Evolutionary conservation across 164 flowering plant genomes (phyloP).

Genomic region (Chimonanthus praecox): DNA sequence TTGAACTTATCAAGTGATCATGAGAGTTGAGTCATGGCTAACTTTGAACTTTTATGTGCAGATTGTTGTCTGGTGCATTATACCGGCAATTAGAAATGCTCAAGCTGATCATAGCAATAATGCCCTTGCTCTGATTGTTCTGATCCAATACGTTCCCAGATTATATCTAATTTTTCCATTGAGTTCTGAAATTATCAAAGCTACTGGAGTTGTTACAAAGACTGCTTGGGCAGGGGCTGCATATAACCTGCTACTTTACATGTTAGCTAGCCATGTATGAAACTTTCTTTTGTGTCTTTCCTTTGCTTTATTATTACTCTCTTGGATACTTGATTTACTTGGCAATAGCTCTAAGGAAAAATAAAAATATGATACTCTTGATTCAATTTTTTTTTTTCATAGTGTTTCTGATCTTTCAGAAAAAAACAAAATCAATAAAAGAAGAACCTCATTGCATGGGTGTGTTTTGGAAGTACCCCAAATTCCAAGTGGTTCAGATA

Average conservation of each 20-base stretch:
- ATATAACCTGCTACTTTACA: slow-evolving; percentile 82
- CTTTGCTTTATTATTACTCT: neutral
- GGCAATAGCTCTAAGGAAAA: too few relatives aligned
- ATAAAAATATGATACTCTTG: too few relatives aligned
- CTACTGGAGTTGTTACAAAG: slow-evolving; percentile 85
- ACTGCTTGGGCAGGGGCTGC: slow-evolving; percentile 99
- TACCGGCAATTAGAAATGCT: slow-evolving; percentile 65
- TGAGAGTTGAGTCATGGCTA: slow-evolving; percentile 5
- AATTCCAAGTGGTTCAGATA: too few relatives aligned
- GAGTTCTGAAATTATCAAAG: slow-evolving; percentile 84
- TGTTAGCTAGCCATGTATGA: slow-evolving; percentile 97
- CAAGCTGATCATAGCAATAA: slow-evolving; percentile 58
- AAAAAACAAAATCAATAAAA: too few relatives aligned
- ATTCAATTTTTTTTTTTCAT: too few relatives aligned
- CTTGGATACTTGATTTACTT: neutral
- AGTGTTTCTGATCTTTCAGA: too few relatives aligned
- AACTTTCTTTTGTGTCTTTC: neutral
- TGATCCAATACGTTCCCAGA: slow-evolving; percentile 82
- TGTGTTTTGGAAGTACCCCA: too few relatives aligned
- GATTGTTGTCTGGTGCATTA: slow-evolving; percentile 82
- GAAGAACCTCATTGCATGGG: too few relatives aligned
- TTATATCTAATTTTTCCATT: slow-evolving; percentile 88
- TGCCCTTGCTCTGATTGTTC: slow-evolving; percentile 79
- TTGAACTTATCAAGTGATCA: neutral
- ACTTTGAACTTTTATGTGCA: slow-evolving; percentile 30